Evolutionary conservation across 1,284 basidiomycete genomes (phyloP), one percentile per base, ranked within the genome.

Genomic region (Ceratobasidium papillatum): DNA sequence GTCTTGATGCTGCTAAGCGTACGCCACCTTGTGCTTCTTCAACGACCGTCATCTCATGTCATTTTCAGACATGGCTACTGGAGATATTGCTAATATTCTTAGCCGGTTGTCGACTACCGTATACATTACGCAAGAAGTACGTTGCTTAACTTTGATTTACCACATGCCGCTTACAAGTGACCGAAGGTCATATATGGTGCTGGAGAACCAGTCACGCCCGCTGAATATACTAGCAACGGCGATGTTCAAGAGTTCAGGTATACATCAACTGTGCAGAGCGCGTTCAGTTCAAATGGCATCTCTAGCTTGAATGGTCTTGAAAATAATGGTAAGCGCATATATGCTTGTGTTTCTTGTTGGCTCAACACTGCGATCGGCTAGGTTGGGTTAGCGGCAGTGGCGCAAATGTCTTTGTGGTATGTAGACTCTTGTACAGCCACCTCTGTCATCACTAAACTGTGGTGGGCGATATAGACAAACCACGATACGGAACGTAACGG

Each of bases 401-500:
- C 32, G 90, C 90, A 0, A 91, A 92, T 77, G 86, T 89, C n/a
- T 91, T 91, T 76, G 89, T 91, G 3, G 77, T 78, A 74, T 30
- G 34, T 59, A 7, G 2, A 30, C 4, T 4, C 27, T 8, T 75
- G 72, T 19, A 12, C 30, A 25, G 32, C 43, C 14, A 22, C 22
- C 0, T 34, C 27, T 25, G 14, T 45, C 38, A 11, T 30, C 34
- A 52, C 32, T 63, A 17, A 68, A 2, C 36, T 45, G 1, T 51
- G 7, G 34, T 34, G n/a, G 27, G 63, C 19, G 22, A 25, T 38
- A 5, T 25, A 75, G 75, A 83, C 86, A 0, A 90, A 91, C 78
- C 90, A 91, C 76, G 90, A 91, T 77, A 91, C 90, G 0, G 90
- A 91, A 80, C 82, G 90, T 47, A 89, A 89, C 76, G 88, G 87